A percentile compares a stretch with the other conserved stretches of the same genome.
Conservation (phyloP, 2,329 filamentous ascomycete genomes). For the Cladosporium sp. region DNA sequence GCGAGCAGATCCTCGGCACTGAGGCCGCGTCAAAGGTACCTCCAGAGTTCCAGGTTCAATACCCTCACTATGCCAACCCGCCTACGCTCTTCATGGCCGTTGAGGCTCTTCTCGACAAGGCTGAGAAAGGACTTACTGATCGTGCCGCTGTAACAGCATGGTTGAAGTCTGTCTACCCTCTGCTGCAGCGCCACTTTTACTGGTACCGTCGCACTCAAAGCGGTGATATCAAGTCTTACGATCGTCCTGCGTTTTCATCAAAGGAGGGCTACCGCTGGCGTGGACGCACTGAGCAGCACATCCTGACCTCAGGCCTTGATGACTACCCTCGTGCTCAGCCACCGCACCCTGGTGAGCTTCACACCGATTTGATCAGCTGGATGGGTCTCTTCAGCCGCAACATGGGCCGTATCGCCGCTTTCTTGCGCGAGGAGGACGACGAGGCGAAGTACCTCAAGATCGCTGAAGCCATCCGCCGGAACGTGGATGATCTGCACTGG, state of each 20-base stretch:
- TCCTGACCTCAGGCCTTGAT: slow-evolving; percentile 88
- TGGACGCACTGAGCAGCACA: slow-evolving; percentile 78
- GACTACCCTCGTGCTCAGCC: slow-evolving; percentile 94
- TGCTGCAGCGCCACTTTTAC: slow-evolving; percentile 81
- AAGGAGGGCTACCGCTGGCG: slow-evolving; percentile 95
- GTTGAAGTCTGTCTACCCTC: slow-evolving; percentile 74
- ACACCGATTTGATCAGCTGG: slow-evolving; percentile 93
- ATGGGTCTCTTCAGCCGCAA: slow-evolving; percentile 92
- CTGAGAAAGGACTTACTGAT: slow-evolving; percentile 60
- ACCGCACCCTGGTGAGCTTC: slow-evolving; percentile 90
- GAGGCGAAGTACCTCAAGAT: slow-evolving; percentile 66
- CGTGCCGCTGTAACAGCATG: slow-evolving; percentile 65
- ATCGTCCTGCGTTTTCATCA: slow-evolving; percentile 79
- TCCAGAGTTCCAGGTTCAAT: slow-evolving; percentile 86
- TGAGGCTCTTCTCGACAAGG: slow-evolving; percentile 75
- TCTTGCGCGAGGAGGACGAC: slow-evolving; percentile 73
- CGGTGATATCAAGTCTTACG: slow-evolving; percentile 87
- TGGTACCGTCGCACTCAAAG: slow-evolving; percentile 94
- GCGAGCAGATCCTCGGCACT: slow-evolving; percentile 87
- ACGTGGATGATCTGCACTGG: slow-evolving; percentile 94
- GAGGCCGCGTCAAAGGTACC: slow-evolving; percentile 96
- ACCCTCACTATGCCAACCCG: slow-evolving; percentile 95
- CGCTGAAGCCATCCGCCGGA: slow-evolving; percentile 72
- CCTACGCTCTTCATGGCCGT: slow-evolving; percentile 90
- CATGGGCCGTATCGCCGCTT: slow-evolving; percentile 73